Conservation (phyloP, 1,284 basidiomycete genomes). For the Boletus nobilissimus region DNA sequence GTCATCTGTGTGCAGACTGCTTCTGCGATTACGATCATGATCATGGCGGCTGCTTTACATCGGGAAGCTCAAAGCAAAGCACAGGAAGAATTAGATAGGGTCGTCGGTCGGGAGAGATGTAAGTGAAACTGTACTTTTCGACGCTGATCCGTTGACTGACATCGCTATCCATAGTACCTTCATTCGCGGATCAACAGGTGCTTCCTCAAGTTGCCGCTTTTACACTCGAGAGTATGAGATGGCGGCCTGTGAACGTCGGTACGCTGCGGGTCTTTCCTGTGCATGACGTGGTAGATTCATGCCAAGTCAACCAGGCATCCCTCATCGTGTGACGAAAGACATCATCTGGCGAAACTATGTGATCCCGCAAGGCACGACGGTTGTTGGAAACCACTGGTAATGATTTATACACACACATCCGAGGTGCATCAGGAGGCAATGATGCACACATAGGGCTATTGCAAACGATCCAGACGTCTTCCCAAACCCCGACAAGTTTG, state of each 20-base stretch:
- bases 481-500: slow-evolving; percentile 18
- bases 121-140: not conserved
- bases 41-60: slow-evolving; percentile 20
- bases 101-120: slow-evolving; percentile 17
- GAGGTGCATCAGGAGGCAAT: not conserved
- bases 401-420: not conserved
- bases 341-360: slow-evolving; percentile 21
- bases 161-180: not conserved
- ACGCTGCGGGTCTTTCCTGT: not conserved
- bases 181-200: slow-evolving; percentile 10
- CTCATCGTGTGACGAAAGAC: slow-evolving; percentile 20
- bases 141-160: not conserved
- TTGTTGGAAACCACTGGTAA: slow-evolving; percentile 23
- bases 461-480: slow-evolving; percentile 24
- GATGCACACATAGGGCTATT: slow-evolving; percentile 13
- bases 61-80: slow-evolving; percentile 10
- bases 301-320: not conserved
- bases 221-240: slow-evolving; percentile 14
- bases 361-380: slow-evolving; percentile 21
- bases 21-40: slow-evolving; percentile 13
- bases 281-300: not conserved
- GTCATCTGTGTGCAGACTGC: slow-evolving; percentile 9
- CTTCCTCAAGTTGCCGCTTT: slow-evolving; percentile 16
- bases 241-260: slow-evolving; percentile 20
- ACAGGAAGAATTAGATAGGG: slow-evolving; percentile 14